Percentiles rank a stretch among this genome's conserved stretches.
phyloP scores from a whole-genome alignment of 2,329 filamentous ascomycete species.

The Hypomyces perniciosus region DNA sequence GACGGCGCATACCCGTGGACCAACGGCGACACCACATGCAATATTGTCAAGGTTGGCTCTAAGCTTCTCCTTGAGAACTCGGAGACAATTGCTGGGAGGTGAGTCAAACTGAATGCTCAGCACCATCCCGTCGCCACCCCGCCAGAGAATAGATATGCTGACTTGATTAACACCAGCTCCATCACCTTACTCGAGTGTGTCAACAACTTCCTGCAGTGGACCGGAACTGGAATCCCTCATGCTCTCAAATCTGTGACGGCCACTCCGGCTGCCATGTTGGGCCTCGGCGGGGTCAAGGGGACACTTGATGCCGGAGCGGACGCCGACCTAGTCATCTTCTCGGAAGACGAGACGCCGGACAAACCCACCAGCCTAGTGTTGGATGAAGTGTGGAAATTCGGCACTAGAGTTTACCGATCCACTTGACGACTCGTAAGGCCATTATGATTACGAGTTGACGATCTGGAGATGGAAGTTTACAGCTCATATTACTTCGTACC shows the following conservation, averaged over 20 bases:
- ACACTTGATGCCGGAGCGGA: conserved; percentile 56
- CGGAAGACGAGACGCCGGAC: conserved; percentile 44
- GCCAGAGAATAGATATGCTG: background rate
- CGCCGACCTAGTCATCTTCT: conserved; percentile 64
- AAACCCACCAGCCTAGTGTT: conserved; percentile 51
- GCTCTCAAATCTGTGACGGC: conserved; percentile 67
- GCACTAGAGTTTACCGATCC: conserved; percentile 41
- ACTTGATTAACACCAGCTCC: conserved; percentile 37
- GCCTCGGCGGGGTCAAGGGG: conserved; percentile 61
- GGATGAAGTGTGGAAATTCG: conserved; percentile 80
- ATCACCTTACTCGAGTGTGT: conserved; percentile 75
- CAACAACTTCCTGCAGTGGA: conserved; percentile 74
- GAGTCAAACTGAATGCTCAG: conserved; percentile 26
- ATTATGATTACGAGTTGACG: no score
- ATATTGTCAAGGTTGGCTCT: conserved; percentile 64
- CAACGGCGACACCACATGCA: conserved; percentile 56
- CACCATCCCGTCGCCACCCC: background rate
- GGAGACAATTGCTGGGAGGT: conserved; percentile 71
- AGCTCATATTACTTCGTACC: no score
- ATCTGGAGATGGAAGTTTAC: no score
- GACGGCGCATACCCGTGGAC: conserved; percentile 85
- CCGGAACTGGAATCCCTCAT: conserved; percentile 59
- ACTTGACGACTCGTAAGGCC: background rate
- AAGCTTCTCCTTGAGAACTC: conserved; percentile 72
- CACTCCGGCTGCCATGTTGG: conserved; percentile 73